Percentiles rank a stretch among this genome's conserved stretches.
These are phyloP conservation scores for Penicillium polonicum DNA, from an alignment of 2,329 filamentous ascomycete genomes.

Conservation along the genomic window DNA sequence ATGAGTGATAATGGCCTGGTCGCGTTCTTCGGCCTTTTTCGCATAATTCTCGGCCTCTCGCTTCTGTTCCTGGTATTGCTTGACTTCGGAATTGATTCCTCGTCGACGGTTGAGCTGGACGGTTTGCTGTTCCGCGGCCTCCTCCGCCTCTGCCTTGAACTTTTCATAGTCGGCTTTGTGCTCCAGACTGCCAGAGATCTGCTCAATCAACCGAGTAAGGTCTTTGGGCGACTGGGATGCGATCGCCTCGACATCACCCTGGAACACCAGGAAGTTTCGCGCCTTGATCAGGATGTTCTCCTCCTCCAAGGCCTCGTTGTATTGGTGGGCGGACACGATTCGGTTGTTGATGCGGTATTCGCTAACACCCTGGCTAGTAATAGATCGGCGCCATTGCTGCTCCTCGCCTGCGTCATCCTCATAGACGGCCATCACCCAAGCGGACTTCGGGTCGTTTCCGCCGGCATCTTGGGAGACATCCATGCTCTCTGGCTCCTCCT, in stretches of 20 bases:
- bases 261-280: conserved; percentile 95
- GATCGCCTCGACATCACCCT: conserved; percentile 96
- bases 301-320: conserved; percentile 86
- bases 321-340: conserved; percentile 81
- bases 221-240: conserved; percentile 93
- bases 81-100: conserved; percentile 96
- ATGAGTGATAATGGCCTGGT: conserved; percentile 87
- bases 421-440: conserved; percentile 99
- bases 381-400: conserved; percentile 92
- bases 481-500: conserved; percentile 56
- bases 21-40: conserved; percentile 83
- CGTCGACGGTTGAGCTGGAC: conserved; percentile 85
- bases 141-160: conserved; percentile 81
- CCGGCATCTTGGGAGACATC: conserved; percentile 61
- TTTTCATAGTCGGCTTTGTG: conserved; percentile 92
- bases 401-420: conserved; percentile 95
- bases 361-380: conserved; percentile 82
- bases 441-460: conserved; percentile 79
- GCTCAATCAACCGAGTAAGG: conserved; percentile 89
- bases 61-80: conserved; percentile 96
- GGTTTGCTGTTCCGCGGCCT: conserved; percentile 82
- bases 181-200: conserved; percentile 94
- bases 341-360: conserved; percentile 97
- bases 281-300: conserved; percentile 99
- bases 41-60: conserved; percentile 92